These are phyloP conservation scores for Closterium sp. DNA, from an alignment of 139 green algal species.

Conservation along the genomic window DNA sequence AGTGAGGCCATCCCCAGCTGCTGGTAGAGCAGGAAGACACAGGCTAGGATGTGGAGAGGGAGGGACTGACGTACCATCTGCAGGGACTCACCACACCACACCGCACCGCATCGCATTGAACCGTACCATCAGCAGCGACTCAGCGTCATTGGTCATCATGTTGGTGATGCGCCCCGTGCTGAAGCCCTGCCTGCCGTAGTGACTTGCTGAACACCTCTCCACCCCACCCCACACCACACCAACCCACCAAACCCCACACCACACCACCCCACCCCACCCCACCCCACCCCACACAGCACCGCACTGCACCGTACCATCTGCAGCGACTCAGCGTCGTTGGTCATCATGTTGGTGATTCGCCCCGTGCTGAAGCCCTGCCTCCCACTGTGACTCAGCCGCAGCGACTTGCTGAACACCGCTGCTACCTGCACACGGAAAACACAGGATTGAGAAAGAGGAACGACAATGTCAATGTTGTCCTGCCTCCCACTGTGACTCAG, in stretches of 20 bases:
- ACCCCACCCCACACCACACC: too few relatives aligned
- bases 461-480: too few relatives aligned
- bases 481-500: too few relatives aligned
- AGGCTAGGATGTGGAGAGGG: constrained; percentile 44
- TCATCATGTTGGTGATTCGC: constrained; percentile 50
- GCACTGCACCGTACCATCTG: background rate
- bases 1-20: constrained; percentile 45
- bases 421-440: too few relatives aligned
- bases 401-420: too few relatives aligned
- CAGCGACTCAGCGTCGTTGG: constrained; percentile 40
- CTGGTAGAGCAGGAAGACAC: constrained; percentile 50
- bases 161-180: constrained; percentile 42
- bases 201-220: too few relatives aligned
- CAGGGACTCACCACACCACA: background rate
- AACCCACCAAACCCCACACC: too few relatives aligned
- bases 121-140: constrained; percentile 10
- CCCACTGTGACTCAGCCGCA: too few relatives aligned
- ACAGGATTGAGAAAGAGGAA: too few relatives aligned
- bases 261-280: too few relatives aligned
- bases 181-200: background rate
- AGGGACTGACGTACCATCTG: too few relatives aligned
- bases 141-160: constrained; percentile 48
- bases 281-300: too few relatives aligned
- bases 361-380: constrained; percentile 32
- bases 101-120: background rate